Evolutionary conservation across 768 basidiomycete genomes (phyloP).

Genomic region (Suillus variegatus): DNA sequence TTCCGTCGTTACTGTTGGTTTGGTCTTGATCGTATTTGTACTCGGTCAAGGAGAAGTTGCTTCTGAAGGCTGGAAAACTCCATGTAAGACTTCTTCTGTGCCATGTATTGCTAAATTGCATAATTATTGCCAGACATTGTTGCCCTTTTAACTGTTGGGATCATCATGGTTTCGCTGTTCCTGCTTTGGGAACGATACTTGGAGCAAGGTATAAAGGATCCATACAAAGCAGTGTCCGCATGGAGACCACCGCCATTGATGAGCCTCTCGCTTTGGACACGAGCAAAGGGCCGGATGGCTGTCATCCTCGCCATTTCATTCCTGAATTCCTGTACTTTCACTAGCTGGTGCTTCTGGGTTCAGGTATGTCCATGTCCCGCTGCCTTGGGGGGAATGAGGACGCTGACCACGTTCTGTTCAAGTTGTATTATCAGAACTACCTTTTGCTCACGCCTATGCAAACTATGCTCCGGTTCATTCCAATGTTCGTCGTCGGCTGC

Average conservation of each 20-base stretch:
- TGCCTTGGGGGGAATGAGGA: not conserved
- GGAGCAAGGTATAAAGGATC: conserved; percentile 34
- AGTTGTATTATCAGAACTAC: conserved; percentile 78
- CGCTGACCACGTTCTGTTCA: not conserved
- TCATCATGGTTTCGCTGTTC: conserved; percentile 58
- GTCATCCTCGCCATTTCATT: conserved; percentile 64
- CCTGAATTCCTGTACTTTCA: conserved; percentile 60
- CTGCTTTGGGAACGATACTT: conserved; percentile 67
- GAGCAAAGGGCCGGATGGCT: conserved; percentile 60
- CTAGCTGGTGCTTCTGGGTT: conserved; percentile 53
- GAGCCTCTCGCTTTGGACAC: conserved; percentile 61
- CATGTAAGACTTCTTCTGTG: conserved; percentile 40
- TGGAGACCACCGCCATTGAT: conserved; percentile 62
- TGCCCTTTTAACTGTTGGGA: conserved; percentile 60
- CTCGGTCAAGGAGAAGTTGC: conserved; percentile 67
- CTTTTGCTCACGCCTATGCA: conserved; percentile 51
- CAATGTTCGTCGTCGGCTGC: conserved; percentile 70
- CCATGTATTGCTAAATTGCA: conserved; percentile 20
- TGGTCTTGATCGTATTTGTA: conserved; percentile 73
- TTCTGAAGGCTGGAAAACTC: conserved; percentile 59
- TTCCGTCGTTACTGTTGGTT: conserved; percentile 58
- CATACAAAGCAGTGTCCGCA: conserved; percentile 20
- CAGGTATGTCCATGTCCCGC: conserved; percentile 29
- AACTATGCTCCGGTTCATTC: conserved; percentile 66
- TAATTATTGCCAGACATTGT: conserved; percentile 58